phyloP scores from a whole-genome alignment of 1,284 basidiomycete genomes.

The Pisolithus thermaeus region DNA sequence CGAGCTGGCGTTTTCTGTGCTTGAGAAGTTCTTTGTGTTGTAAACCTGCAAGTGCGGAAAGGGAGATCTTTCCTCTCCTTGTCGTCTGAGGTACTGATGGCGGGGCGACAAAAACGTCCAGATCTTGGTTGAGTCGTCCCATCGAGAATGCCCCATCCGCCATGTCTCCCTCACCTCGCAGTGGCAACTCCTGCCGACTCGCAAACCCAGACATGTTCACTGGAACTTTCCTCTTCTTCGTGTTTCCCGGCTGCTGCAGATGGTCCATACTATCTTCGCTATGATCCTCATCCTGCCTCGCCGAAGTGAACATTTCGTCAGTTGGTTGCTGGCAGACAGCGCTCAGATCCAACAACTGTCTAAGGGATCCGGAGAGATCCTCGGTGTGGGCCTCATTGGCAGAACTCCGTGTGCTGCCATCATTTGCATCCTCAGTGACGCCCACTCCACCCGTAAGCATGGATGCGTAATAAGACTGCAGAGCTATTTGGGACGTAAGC shows the following conservation, averaged over 20 bases:
- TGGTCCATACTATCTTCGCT: slow-evolving; percentile 61
- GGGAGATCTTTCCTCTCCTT: slow-evolving; percentile 47
- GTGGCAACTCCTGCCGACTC: slow-evolving; percentile 23
- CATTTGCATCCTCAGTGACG: slow-evolving; percentile 22
- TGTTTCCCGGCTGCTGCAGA: slow-evolving; percentile 69
- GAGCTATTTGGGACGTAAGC: slow-evolving; percentile 47
- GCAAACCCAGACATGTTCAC: slow-evolving; percentile 37
- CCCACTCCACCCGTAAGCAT: slow-evolving; percentile 26
- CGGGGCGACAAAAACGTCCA: slow-evolving; percentile 14
- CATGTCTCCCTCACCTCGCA: too few relatives aligned
- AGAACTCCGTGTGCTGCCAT: slow-evolving; percentile 31
- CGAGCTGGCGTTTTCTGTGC: slow-evolving; percentile 61
- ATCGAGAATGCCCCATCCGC: too few relatives aligned
- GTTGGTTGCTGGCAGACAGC: slow-evolving; percentile 23
- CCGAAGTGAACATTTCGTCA: slow-evolving; percentile 18
- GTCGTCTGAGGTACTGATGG: slow-evolving; percentile 18
- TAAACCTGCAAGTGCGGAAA: slow-evolving; percentile 60
- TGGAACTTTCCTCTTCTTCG: slow-evolving; percentile 81
- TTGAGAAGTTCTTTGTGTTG: slow-evolving; percentile 70
- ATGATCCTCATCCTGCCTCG: slow-evolving; percentile 38
- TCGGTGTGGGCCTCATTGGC: slow-evolving; percentile 11
- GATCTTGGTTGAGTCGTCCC: slow-evolving; percentile 12
- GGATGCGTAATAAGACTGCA: slow-evolving; percentile 60
- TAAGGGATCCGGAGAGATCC: slow-evolving; percentile 17
- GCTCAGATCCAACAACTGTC: slow-evolving; percentile 23